phyloP scores from a whole-genome alignment of 441 rosid genomes.

The Bocquillonia castaneifolia region DNA sequence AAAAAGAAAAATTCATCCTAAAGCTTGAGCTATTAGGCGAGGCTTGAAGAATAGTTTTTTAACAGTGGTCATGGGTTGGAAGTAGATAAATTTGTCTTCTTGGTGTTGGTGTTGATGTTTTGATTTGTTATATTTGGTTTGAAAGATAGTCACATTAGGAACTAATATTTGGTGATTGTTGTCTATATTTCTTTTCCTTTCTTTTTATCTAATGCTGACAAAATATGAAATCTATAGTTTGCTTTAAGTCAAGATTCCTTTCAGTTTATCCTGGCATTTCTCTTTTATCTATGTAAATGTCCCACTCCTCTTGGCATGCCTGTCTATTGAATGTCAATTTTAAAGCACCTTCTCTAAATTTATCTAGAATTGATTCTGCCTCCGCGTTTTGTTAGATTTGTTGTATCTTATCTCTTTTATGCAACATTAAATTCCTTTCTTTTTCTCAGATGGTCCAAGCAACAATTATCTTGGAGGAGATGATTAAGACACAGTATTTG shows the following conservation, averaged over 20 bases:
- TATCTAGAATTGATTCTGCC: neutral
- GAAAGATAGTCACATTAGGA: neutral
- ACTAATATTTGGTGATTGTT: neutral
- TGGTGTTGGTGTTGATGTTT: neutral
- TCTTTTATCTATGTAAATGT: neutral
- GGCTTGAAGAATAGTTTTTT: too few relatives aligned
- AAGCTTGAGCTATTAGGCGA: too few relatives aligned
- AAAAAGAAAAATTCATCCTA: too few relatives aligned
- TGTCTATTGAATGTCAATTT: neutral
- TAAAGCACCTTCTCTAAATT: neutral
- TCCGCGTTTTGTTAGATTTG: neutral
- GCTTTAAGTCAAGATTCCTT: neutral
- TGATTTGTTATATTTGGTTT: neutral
- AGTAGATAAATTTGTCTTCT: neutral
- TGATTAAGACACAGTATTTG: constrained; percentile 72
- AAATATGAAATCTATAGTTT: neutral
- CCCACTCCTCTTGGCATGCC: neutral
- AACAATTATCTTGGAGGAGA: constrained; percentile 75
- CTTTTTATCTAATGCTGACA: neutral
- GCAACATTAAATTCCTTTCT: constrained; percentile 1
- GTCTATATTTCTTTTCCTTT: neutral
- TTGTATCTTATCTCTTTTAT: neutral
- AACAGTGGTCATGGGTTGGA: too few relatives aligned
- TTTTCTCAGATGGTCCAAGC: constrained; percentile 83
- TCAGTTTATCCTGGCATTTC: neutral